Conservation (phyloP, 1,284 basidiomycete genomes). For the Neonothopanus nambi region DNA sequence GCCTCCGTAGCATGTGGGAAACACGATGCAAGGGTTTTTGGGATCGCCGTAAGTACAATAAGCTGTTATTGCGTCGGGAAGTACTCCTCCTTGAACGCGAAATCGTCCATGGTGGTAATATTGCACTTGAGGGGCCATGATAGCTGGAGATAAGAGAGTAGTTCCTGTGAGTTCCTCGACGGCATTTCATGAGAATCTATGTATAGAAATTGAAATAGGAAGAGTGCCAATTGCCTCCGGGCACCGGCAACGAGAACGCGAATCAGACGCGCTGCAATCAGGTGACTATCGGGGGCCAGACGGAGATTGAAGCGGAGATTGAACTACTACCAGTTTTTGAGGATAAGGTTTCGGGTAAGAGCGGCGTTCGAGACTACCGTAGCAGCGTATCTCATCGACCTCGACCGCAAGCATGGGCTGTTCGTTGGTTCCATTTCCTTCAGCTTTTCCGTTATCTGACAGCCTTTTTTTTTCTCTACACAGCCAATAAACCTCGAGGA, state of each 20-base stretch:
- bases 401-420: slow-evolving; percentile 59
- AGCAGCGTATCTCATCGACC: slow-evolving; percentile 1
- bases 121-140: slow-evolving; percentile 24
- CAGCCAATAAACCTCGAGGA: slow-evolving; percentile 98
- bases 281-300: neutral
- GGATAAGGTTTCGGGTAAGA: slow-evolving; percentile 12
- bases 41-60: slow-evolving; percentile 44
- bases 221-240: neutral
- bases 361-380: neutral
- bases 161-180: neutral
- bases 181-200: neutral
- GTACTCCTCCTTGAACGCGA: slow-evolving; percentile 36
- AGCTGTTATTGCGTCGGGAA: slow-evolving; percentile 43
- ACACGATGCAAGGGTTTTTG: slow-evolving; percentile 43
- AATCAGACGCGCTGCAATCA: neutral
- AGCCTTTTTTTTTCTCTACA: slow-evolving; percentile 18
- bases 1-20: slow-evolving; percentile 45
- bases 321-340: slow-evolving; percentile 1
- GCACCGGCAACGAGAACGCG: neutral
- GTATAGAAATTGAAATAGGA: neutral
- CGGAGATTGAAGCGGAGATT: neutral
- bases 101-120: slow-evolving; percentile 42
- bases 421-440: slow-evolving; percentile 43
- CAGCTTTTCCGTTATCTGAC: slow-evolving; percentile 13
- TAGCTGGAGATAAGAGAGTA: neutral